Percentiles rank a stretch among this genome's conserved stretches.
Evolutionary conservation across 2,329 filamentous ascomycete species (phyloP).

Genomic region (Sarocladiaceae sp.): DNA sequence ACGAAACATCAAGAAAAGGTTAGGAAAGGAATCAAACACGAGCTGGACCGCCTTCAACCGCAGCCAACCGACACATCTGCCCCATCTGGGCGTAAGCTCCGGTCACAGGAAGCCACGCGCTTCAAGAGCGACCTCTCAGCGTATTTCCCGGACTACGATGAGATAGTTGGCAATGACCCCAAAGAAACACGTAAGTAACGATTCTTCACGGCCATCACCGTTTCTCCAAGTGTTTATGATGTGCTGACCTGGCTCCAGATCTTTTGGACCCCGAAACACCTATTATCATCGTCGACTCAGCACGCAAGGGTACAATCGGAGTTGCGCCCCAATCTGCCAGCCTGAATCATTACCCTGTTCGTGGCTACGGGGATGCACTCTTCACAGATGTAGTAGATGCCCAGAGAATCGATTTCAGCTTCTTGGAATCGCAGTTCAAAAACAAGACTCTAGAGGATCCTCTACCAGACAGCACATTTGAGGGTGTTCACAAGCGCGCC

Average conservation of each 20-base stretch:
- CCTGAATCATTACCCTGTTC: slow-evolving; percentile 32
- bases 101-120: slow-evolving; percentile 77
- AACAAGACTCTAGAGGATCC: slow-evolving; percentile 44
- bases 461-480: slow-evolving; percentile 48
- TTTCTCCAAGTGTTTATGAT: slow-evolving; percentile 10
- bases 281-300: slow-evolving; percentile 61
- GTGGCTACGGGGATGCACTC: slow-evolving; percentile 48
- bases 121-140: slow-evolving; percentile 86
- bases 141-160: slow-evolving; percentile 93
- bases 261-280: slow-evolving; percentile 65
- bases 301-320: slow-evolving; percentile 1
- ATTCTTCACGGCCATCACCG: not conserved
- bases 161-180: slow-evolving; percentile 80
- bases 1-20: slow-evolving; percentile 53
- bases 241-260: slow-evolving; percentile 42
- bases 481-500: slow-evolving; percentile 49
- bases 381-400: slow-evolving; percentile 52
- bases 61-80: slow-evolving; percentile 39
- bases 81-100: slow-evolving; percentile 68
- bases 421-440: slow-evolving; percentile 40
- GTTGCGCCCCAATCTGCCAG: slow-evolving; percentile 17
- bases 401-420: slow-evolving; percentile 49
- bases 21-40: slow-evolving; percentile 55
- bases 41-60: slow-evolving; percentile 51
- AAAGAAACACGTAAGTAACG: slow-evolving; percentile 64